These are phyloP conservation scores for Fusarium drepaniforme DNA, from an alignment of 2,329 filamentous ascomycete genomes.

Conservation along the genomic window DNA sequence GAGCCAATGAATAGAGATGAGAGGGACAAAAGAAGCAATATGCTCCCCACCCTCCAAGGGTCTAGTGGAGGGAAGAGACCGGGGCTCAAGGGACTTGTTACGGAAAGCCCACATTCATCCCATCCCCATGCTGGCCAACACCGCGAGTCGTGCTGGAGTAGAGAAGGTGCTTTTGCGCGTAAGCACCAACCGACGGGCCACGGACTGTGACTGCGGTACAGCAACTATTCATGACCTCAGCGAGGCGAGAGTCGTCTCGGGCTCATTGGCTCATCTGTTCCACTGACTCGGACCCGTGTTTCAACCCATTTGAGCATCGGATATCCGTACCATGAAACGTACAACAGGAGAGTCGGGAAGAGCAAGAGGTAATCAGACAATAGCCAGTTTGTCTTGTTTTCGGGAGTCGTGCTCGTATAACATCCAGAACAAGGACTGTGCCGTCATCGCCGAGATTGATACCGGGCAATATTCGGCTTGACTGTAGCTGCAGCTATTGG, in stretches of 20 bases:
- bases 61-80: slow-evolving; percentile 15
- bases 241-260: not conserved
- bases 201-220: not conserved
- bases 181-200: not conserved
- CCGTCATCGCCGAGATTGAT: not conserved
- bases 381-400: not conserved
- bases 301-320: slow-evolving; percentile 1
- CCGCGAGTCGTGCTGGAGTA: not conserved
- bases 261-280: not conserved
- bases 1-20: slow-evolving; percentile 37
- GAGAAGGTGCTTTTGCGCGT: not conserved
- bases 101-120: not conserved
- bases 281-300: slow-evolving; percentile 7
- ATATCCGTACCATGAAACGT: slow-evolving; percentile 12
- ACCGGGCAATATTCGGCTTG: not conserved
- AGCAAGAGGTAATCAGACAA: slow-evolving; percentile 18
- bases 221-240: not conserved
- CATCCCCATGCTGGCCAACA: not conserved
- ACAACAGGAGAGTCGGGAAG: slow-evolving; percentile 5
- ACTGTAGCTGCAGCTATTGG: not conserved
- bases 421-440: not conserved
- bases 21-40: slow-evolving; percentile 46
- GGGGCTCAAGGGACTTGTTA: slow-evolving; percentile 13
- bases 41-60: slow-evolving; percentile 31
- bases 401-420: slow-evolving; percentile 15